Evolutionary conservation across 495 filamentous ascomycete species (phyloP).

Genomic region (Jackrogersella minutella): DNA sequence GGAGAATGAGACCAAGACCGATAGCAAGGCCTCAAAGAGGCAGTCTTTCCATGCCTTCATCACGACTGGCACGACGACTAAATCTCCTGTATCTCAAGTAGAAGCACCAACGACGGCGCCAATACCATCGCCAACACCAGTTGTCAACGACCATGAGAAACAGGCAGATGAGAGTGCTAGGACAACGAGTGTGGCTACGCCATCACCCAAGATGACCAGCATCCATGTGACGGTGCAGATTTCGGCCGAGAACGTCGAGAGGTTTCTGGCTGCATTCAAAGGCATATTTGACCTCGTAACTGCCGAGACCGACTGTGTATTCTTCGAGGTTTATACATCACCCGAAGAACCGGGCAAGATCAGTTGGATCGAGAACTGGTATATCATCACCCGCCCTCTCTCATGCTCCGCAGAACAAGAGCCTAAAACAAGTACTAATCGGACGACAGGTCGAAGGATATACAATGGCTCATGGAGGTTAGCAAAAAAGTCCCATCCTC

Average conservation of each 20-base stretch:
- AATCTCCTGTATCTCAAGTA: conserved; percentile 3
- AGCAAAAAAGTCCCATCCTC: conserved; percentile 1
- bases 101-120: too few species aligned
- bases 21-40: conserved; percentile 11
- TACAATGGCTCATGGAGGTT: conserved; percentile 55
- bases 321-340: conserved; percentile 58
- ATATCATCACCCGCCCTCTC: neutral
- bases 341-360: conserved; percentile 53
- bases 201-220: conserved; percentile 28
- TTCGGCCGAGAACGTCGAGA: conserved; percentile 50
- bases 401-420: neutral
- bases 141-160: neutral
- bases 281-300: conserved; percentile 52
- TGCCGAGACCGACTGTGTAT: conserved; percentile 56
- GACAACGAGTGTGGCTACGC: neutral
- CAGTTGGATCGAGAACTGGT: conserved; percentile 59
- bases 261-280: conserved; percentile 53
- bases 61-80: neutral
- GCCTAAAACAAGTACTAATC: conserved; percentile 9
- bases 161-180: neutral
- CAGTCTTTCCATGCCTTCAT: conserved; percentile 15
- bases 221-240: conserved; percentile 57
- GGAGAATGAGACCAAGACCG: conserved; percentile 7
- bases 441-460: conserved; percentile 44
- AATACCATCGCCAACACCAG: too few species aligned